phyloP scores from a whole-genome alignment of 2,329 filamentous ascomycete genomes.

The Ophioceras dolichostomum region DNA sequence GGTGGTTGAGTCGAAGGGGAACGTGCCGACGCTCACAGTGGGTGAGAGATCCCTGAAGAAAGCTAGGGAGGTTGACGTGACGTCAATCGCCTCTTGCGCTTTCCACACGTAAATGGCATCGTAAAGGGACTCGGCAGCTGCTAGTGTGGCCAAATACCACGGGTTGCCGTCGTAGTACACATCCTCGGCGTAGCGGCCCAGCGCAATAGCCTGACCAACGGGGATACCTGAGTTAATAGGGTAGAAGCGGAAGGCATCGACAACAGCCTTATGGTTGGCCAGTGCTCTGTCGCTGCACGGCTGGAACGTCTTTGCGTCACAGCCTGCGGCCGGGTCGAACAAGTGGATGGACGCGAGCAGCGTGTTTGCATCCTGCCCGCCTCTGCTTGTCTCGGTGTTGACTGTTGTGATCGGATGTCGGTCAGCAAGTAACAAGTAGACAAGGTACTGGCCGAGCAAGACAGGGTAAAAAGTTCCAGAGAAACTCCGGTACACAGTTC shows the following conservation, averaged over 20 bases:
- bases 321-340: constrained; percentile 55
- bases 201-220: constrained; percentile 44
- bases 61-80: constrained; percentile 50
- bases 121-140: constrained; percentile 70
- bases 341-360: constrained; percentile 53
- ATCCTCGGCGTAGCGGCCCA: constrained; percentile 62
- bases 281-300: constrained; percentile 60
- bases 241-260: constrained; percentile 68
- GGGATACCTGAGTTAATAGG: constrained; percentile 53
- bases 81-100: constrained; percentile 45
- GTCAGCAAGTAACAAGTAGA: not conserved
- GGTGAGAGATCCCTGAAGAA: constrained; percentile 61
- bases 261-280: constrained; percentile 63
- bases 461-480: too few species aligned
- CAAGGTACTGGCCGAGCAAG: too few species aligned
- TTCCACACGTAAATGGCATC: constrained; percentile 65
- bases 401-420: constrained; percentile 18
- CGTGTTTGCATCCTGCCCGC: constrained; percentile 61
- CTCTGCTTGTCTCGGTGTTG: constrained; percentile 46
- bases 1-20: constrained; percentile 29
- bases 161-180: constrained; percentile 68
- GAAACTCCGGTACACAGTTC: too few species aligned
- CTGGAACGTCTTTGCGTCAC: constrained; percentile 63
- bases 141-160: constrained; percentile 68
- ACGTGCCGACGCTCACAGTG: constrained; percentile 48